Base-by-base conservation (phyloP, 148 eudicot genomes). In the Pouteria glomerata region DNA sequence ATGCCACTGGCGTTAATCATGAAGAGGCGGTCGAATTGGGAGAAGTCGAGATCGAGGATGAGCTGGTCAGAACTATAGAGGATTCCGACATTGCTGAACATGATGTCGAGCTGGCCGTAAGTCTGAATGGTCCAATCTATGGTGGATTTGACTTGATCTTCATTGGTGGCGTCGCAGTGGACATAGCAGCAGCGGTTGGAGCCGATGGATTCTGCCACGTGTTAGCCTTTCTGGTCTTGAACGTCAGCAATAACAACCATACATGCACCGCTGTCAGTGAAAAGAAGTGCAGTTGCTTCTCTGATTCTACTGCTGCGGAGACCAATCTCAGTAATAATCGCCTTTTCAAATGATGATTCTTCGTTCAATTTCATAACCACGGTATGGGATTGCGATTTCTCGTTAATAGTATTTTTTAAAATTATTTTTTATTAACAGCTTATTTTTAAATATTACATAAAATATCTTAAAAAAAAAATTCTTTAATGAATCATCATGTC, bases 1-100 rank as follows among this genome's bases (percentile, higher is more conserved):
- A 66, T 52, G 18, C 75, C 74, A 8, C 75, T 68, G 2, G 15
- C 63, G 27, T 79, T 75, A 24, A 75, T 44, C 6, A 58, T 48
- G 19, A 73, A 61, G 8, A 73, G 45, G 1, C 26, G 57, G 31
- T 78, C 66, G 3, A 41, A 52, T 5, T 44, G 57, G 48, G 73
- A 63, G 51, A 78, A 47, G 55, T 78, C 70, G 12, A 78, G 77
- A 21, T 78, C 74, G 0, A 78, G 77, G 30, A 78, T 13, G 6
- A 2, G 16, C 31, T 78, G 81, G 1, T 44, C 64, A 14, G 73
- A 62, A 23, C 12, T 14, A 18, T 51, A 30, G 1, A 69, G 1
- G 4, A 55, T 42, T 23, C 81, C 81, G 6, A 77, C 77, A 24
- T 78, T 78, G 70, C 81, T 73, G 55, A 78, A 73, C 81, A 78